These are phyloP conservation scores for Kalmusia sp. DNA, from an alignment of 2,329 filamentous ascomycete genomes.

Conservation along the genomic window DNA sequence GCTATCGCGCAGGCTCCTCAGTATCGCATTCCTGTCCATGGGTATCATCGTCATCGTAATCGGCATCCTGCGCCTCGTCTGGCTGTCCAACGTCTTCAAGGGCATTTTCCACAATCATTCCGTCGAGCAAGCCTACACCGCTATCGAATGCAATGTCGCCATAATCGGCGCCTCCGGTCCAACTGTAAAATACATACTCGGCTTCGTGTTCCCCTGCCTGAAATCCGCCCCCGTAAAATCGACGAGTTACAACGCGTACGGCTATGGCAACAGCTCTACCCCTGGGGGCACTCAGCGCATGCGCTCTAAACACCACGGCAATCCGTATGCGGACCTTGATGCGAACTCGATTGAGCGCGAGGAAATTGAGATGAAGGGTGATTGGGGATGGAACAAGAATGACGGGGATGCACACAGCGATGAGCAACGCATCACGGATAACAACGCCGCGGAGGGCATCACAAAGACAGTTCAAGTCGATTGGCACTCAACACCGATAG, in stretches of 20 bases:
- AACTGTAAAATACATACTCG: constrained; percentile 24
- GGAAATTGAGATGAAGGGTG: constrained; percentile 26
- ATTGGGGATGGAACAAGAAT: constrained; percentile 19
- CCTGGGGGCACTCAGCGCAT: constrained; percentile 3
- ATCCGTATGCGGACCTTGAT: neutral
- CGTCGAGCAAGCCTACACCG: constrained; percentile 22
- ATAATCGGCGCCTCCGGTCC: constrained; percentile 25
- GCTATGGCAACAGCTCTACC: constrained; percentile 13
- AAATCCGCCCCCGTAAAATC: constrained; percentile 16
- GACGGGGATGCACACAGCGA: constrained; percentile 26
- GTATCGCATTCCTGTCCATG: constrained; percentile 22
- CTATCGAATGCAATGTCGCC: constrained; percentile 21
- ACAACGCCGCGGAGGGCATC: constrained; percentile 17
- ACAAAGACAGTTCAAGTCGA: constrained; percentile 31
- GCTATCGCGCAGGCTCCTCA: constrained; percentile 20
- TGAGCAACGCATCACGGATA: constrained; percentile 21
- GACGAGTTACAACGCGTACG: constrained; percentile 11
- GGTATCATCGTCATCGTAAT: constrained; percentile 21
- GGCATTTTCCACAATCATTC: constrained; percentile 22
- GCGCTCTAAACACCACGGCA: constrained; percentile 21
- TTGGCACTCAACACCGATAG: constrained; percentile 11
- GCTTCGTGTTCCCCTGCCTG: constrained; percentile 21
- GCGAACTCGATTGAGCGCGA: constrained; percentile 9
- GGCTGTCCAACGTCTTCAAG: constrained; percentile 24
- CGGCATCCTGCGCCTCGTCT: constrained; percentile 23